Conservation (phyloP, 805 yeast genomes). For the Metschnikowia chrysomelidarum region DNA sequence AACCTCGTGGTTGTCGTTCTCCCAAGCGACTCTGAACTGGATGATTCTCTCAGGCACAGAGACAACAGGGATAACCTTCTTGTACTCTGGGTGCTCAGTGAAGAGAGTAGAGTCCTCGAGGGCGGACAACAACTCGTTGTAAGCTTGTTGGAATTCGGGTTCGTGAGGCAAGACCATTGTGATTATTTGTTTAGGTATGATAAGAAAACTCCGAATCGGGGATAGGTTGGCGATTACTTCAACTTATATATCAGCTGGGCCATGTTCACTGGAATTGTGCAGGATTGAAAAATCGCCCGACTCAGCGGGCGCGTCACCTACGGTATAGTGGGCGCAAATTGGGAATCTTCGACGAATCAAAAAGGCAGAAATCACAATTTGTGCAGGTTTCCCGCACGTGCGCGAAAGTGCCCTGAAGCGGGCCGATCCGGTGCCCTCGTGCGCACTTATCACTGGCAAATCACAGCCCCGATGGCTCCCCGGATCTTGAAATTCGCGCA, state of each 20-base stretch:
- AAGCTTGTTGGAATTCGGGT: constrained; percentile 99
- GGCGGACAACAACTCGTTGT: constrained; percentile 86
- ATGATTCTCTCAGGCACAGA: constrained; percentile 94
- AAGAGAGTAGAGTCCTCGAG: constrained; percentile 89
- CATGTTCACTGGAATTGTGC: too few relatives aligned
- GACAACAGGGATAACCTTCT: constrained; percentile 82
- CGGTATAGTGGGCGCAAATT: too few relatives aligned
- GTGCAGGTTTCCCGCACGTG: too few relatives aligned
- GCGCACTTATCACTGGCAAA: constrained; percentile 15
- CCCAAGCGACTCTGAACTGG: constrained; percentile 98
- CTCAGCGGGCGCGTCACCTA: too few relatives aligned
- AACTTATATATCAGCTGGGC: too few relatives aligned
- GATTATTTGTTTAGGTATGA: background rate
- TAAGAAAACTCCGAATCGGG: background rate
- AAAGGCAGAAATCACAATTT: too few relatives aligned
- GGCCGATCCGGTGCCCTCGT: constrained; percentile 6
- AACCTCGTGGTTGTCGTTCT: constrained; percentile 86
- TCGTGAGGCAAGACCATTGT: constrained; percentile 80
- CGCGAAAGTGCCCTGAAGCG: constrained; percentile 19
- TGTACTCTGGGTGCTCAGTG: constrained; percentile 83
- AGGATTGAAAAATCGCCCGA: too few relatives aligned
- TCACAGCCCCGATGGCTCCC: constrained; percentile 3
- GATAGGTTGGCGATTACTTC: too few relatives aligned
- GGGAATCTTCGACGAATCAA: too few relatives aligned
- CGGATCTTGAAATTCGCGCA: too few relatives aligned